A percentile compares a stretch with the other conserved stretches of the same genome.
Conservation (phyloP, 1,284 basidiomycete species). For the Apiotrichum laibachii region DNA sequence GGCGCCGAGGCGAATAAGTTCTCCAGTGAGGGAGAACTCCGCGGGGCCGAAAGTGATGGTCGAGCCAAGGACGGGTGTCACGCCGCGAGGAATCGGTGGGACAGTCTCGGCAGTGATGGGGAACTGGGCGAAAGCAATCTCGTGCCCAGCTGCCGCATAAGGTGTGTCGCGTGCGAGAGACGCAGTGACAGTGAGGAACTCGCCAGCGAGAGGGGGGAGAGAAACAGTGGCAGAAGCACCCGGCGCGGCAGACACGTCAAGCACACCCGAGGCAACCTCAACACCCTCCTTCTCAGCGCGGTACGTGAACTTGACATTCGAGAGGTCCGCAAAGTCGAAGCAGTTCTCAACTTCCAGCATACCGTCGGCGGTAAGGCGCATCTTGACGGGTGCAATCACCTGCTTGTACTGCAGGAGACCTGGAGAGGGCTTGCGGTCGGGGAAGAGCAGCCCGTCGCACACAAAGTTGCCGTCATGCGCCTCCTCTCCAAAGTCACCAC, state of each 20-base stretch:
- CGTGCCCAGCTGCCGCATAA: constrained; percentile 23
- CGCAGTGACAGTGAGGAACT: constrained; percentile 9
- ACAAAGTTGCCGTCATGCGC: constrained; percentile 29
- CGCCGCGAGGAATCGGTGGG: background rate
- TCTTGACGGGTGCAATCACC: constrained; percentile 22
- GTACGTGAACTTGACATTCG: constrained; percentile 16
- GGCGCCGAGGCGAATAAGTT: constrained; percentile 16
- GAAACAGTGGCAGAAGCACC: background rate
- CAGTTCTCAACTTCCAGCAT: constrained; percentile 12
- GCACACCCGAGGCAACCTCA: constrained; percentile 1
- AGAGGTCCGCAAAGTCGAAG: constrained; percentile 13
- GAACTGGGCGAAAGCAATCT: constrained; percentile 22
- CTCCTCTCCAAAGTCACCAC: constrained; percentile 33
- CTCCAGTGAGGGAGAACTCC: constrained; percentile 16
- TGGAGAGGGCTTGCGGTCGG: constrained; percentile 25
- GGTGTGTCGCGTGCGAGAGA: background rate
- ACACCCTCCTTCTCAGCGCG: constrained; percentile 14
- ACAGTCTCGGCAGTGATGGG: too few relatives aligned
- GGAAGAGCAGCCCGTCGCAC: constrained; percentile 30
- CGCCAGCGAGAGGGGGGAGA: background rate
- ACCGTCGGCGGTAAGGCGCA: background rate
- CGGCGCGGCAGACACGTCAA: constrained; percentile 4
- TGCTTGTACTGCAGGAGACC: constrained; percentile 23
- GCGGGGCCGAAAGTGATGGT: constrained; percentile 19
- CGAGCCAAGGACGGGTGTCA: background rate